Evolutionary conservation across 73 alveolate species (phyloP).

Genomic region (Blepharisma japonicum): DNA sequence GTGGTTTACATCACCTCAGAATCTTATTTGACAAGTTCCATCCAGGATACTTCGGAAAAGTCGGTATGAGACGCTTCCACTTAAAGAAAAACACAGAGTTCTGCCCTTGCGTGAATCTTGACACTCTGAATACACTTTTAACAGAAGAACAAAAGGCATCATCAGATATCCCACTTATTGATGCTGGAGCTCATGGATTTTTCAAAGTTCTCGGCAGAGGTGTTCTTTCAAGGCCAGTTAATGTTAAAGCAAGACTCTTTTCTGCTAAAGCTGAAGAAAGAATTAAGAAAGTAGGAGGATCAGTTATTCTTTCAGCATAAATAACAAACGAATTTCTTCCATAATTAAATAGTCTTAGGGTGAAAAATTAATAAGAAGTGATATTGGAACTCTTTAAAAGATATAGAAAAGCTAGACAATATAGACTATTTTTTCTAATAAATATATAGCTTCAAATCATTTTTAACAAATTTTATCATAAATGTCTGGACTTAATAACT

Average conservation of each 20-base stretch:
- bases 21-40: conserved; percentile 74
- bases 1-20: conserved; percentile 97
- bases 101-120: conserved; percentile 87
- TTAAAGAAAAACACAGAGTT: conserved; percentile 84
- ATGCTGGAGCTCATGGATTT: conserved; percentile 96
- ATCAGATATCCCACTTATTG: conserved; percentile 69
- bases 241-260: conserved; percentile 82
- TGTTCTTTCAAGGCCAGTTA: conserved; percentile 90
- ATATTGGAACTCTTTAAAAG: no score
- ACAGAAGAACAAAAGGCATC: conserved; percentile 75
- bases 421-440: no score
- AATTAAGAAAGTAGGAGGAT: conserved; percentile 87
- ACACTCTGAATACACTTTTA: conserved; percentile 91
- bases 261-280: conserved; percentile 82
- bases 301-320: no score
- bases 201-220: conserved; percentile 97
- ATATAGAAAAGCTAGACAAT: no score
- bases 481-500: no score
- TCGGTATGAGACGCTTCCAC: conserved; percentile 98
- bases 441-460: no score
- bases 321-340: no score
- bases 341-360: no score
- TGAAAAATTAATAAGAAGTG: no score
- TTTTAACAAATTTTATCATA: no score
- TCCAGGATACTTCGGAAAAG: conserved; percentile 99